phyloP scores from a whole-genome alignment of 805 yeast species.

The Kuraishia piskuri region DNA sequence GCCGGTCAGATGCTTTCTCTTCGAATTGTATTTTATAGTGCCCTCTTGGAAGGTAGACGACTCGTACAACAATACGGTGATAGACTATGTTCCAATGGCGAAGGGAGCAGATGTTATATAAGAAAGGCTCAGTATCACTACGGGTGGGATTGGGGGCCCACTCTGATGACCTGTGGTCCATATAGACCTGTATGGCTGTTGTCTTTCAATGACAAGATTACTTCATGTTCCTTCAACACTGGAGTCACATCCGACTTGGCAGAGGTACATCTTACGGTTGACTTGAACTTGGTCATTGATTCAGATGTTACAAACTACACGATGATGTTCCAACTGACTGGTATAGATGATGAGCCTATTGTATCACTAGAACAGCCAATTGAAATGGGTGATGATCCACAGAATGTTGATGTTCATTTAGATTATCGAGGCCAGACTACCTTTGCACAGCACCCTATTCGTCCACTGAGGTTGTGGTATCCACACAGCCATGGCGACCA shows the following conservation, averaged over 20 bases:
- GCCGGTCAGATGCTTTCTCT: slow-evolving; percentile 20
- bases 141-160: slow-evolving; percentile 56
- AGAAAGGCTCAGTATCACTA: slow-evolving; percentile 47
- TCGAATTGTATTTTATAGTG: slow-evolving; percentile 28
- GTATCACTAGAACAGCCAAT: not conserved
- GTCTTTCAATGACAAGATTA: slow-evolving; percentile 11
- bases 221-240: not conserved
- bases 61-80: slow-evolving; percentile 23
- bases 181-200: slow-evolving; percentile 27
- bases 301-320: not conserved
- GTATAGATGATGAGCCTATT: not conserved
- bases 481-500: slow-evolving; percentile 31
- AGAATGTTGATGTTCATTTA: not conserved
- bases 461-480: slow-evolving; percentile 25
- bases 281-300: not conserved
- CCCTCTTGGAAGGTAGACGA: slow-evolving; percentile 24
- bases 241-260: not conserved
- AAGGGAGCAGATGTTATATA: slow-evolving; percentile 30
- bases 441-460: not conserved
- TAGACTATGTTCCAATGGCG: slow-evolving; percentile 31
- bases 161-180: slow-evolving; percentile 35
- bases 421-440: not conserved
- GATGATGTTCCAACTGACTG: not conserved
- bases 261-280: not conserved
- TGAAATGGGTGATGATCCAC: not conserved